Evolutionary conservation across 805 yeast genomes (phyloP), one percentile per base, ranked within the genome.

Genomic region (Ogataea polymorpha): DNA sequence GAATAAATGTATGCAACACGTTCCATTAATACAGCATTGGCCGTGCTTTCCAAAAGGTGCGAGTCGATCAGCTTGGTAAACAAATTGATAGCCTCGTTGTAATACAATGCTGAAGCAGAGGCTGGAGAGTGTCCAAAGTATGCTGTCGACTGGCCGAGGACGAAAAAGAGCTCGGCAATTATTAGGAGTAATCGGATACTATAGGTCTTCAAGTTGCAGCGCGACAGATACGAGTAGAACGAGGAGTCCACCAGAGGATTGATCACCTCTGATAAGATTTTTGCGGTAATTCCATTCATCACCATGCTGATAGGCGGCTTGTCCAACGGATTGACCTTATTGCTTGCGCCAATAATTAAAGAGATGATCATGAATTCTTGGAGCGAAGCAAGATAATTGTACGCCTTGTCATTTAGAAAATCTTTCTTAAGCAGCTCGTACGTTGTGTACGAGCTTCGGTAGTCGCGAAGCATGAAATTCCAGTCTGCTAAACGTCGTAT

Each of bases 391-490:
- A 82, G 74, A 52, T 83, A 79, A 10, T 72, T 66, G 88, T 93
- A 87, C 1, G 93, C 87, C 62, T 81, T 84, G 54, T 84, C 93
- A 44, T 77, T 75, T 28, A 77, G 68, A 50, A 82, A 82, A 58
- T 90, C 96, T 54, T 84, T 82, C 45, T 82, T 82, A 27, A 88
- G 71, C 37, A 86, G 59, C 45, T 91, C 98, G 59, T 91, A 91
- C 1, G 88, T 84, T 1, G 85, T 70, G 55, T 84, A 82, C 3
- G 97, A 93, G 43, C 78, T 80, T 58, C 82, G 81, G 69, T 84
- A 91, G 65, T 93, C 96, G 26, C 89, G 76, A n/a, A 90, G 64
- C 80, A 93, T 86, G 54, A 91, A 79, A 6, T 89, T 80, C 87
- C 95, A 87, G 60, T 93, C 99, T 0, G 95, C 98, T 20, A 91